Base-by-base conservation (phyloP, 257 asterid species). In the Solanum tarijense region DNA sequence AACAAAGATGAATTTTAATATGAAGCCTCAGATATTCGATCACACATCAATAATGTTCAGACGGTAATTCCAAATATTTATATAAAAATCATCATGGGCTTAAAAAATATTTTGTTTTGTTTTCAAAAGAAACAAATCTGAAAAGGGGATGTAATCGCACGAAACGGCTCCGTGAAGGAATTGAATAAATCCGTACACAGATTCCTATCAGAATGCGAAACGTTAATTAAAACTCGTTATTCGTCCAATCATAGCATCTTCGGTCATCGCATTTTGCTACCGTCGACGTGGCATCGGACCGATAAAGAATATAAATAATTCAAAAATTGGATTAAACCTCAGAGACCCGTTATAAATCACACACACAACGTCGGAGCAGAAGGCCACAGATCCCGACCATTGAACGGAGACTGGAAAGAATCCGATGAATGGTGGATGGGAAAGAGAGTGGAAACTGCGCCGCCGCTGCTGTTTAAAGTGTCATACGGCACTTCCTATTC, bases 401-500 rank as follows among this genome's bases (percentile, higher is more conserved):
- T 6, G 87, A 41, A 83, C 90, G 82, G 79, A 23, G 21, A 46
- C 88, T 6, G 88, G 92, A 89, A 85, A 83, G 78, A 48, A 38
- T 25, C 14, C 32, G 91, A 6, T 68, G 4, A 86, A 11, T 78
- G 93, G 94, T 55, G 94, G 94, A 94, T 90, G 92, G 94, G 90
- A 91, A 23, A 78, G 32, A 65, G 79, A 85, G 85, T 87, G 83
- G 52, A 43, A 2, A 32, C 87, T 18, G 69, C 10, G 1, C 84
- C 43, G 86, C 88, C 85, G 92, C 90, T 91, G 92, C 91, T 88
- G 85, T 94, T 91, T 85, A 81, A 79, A 91, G 94, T 91, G 96
- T 95, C 98, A 92, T 94, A 95, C 98, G 96, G 94, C 98, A 95
- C 98, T 95, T 95, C 98, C 96, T 94, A 94, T 94, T 79, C 94